Conservation (phyloP, 2,329 filamentous ascomycete genomes). For the Phialophora tarda region DNA sequence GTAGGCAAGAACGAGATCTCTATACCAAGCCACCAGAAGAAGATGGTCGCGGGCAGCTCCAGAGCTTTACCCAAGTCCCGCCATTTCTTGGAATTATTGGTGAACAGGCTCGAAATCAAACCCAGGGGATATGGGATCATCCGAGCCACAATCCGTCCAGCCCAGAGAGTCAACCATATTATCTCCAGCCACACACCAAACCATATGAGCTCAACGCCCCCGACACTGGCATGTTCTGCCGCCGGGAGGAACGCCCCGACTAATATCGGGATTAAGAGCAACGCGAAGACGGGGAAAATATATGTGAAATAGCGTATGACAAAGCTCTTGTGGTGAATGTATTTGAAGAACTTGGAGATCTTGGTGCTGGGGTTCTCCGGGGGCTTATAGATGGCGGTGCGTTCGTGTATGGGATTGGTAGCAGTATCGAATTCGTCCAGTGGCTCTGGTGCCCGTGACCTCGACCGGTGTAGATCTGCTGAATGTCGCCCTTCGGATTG, state of each 20-base stretch:
- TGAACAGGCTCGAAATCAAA: slow-evolving; percentile 73
- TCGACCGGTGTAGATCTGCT: slow-evolving; percentile 57
- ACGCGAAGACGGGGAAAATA: slow-evolving; percentile 66
- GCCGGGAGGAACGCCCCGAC: slow-evolving; percentile 61
- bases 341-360: slow-evolving; percentile 68
- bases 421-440: slow-evolving; percentile 71
- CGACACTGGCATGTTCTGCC: slow-evolving; percentile 67
- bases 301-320: slow-evolving; percentile 74
- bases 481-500: slow-evolving; percentile 41
- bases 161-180: slow-evolving; percentile 90
- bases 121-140: slow-evolving; percentile 67
- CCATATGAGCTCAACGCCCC: slow-evolving; percentile 81
- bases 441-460: slow-evolving; percentile 61
- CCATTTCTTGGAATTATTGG: slow-evolving; percentile 92
- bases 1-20: slow-evolving; percentile 85
- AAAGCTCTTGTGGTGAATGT: slow-evolving; percentile 68
- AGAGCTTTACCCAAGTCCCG: slow-evolving; percentile 83
- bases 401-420: slow-evolving; percentile 72
- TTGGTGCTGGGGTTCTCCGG: slow-evolving; percentile 66
- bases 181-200: slow-evolving; percentile 96
- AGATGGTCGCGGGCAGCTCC: slow-evolving; percentile 82
- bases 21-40: slow-evolving; percentile 89
- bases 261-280: slow-evolving; percentile 71
- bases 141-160: slow-evolving; percentile 69
- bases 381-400: slow-evolving; percentile 68